Percentiles rank a stretch among this genome's conserved stretches.
Evolutionary conservation across 352 stramenopile species (phyloP).

Genomic region (Phytophthora pini): DNA sequence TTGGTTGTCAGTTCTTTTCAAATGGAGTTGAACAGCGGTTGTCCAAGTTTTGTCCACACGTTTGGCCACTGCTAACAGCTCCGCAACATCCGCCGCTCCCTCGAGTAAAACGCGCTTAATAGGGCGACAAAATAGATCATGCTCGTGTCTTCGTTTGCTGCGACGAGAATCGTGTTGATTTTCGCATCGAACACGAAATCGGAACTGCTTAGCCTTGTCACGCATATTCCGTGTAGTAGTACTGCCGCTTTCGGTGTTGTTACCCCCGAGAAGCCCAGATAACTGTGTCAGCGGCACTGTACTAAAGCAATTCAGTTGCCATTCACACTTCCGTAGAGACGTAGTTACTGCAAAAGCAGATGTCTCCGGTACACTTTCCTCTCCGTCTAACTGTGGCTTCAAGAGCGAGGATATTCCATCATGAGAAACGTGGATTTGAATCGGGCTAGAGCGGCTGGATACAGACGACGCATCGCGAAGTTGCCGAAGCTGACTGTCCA

Average conservation of each 20-base stretch:
- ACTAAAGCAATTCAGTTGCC: slow-evolving; percentile 48
- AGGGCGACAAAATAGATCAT: slow-evolving; percentile 6
- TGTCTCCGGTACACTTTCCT: neutral
- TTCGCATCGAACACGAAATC: slow-evolving; percentile 35
- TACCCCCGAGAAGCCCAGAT: neutral
- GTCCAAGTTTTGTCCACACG: slow-evolving; percentile 11
- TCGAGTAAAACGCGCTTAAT: slow-evolving; percentile 18
- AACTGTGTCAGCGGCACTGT: slow-evolving; percentile 24
- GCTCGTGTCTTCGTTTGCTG: slow-evolving; percentile 14
- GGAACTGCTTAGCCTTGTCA: slow-evolving; percentile 11
- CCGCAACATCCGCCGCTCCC: slow-evolving; percentile 17
- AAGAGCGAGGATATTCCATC: slow-evolving; percentile 27
- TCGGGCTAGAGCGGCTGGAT: slow-evolving; percentile 57
- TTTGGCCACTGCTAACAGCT: slow-evolving; percentile 6
- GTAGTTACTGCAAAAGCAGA: slow-evolving; percentile 53
- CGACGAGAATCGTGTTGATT: slow-evolving; percentile 26
- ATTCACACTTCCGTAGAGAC: slow-evolving; percentile 54
- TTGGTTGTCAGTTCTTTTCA: neutral
- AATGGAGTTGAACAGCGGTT: slow-evolving; percentile 14
- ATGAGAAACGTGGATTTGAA: slow-evolving; percentile 55
- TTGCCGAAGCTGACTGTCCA: slow-evolving; percentile 44
- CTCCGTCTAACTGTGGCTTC: neutral
- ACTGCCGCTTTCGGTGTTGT: neutral
- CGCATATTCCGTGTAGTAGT: neutral
- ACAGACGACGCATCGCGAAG: slow-evolving; percentile 56